phyloP scores from a whole-genome alignment of 192 early-diverging fungal species.

The Backusella morwellensis region DNA sequence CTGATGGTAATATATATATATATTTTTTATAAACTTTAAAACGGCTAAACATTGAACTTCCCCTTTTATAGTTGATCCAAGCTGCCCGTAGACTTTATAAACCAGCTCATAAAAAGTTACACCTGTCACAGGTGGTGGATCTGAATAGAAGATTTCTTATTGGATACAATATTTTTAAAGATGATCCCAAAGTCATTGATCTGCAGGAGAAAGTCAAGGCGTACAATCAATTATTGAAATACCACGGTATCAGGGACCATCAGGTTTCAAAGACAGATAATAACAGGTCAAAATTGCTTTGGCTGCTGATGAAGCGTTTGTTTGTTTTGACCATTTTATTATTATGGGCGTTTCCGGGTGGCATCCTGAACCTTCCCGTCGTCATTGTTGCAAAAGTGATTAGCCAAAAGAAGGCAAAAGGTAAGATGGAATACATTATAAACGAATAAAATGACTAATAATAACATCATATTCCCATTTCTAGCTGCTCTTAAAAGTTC shows the following conservation, averaged over 20 bases:
- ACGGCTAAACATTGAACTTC: neutral
- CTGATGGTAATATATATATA: conserved; percentile 60
- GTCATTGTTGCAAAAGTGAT: conserved; percentile 54
- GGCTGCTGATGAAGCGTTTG: conserved; percentile 67
- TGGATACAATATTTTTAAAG: conserved; percentile 80
- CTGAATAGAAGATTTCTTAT: conserved; percentile 86
- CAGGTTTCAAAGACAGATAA: conserved; percentile 86
- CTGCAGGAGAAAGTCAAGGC: conserved; percentile 70
- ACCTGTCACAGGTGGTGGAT: conserved; percentile 82
- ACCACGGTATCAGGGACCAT: conserved; percentile 94
- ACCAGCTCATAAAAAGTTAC: conserved; percentile 81
- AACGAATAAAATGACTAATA: neutral
- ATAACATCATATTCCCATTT: neutral
- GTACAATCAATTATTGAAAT: conserved; percentile 87
- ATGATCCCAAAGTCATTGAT: conserved; percentile 81
- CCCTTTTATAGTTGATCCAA: conserved; percentile 70
- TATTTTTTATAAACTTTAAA: neutral
- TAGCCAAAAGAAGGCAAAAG: conserved; percentile 52
- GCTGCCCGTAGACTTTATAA: conserved; percentile 90
- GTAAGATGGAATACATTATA: conserved; percentile 12
- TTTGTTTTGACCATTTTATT: conserved; percentile 71
- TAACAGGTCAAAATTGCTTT: conserved; percentile 61
- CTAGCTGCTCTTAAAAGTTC: conserved; percentile 82
- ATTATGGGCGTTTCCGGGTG: conserved; percentile 79
- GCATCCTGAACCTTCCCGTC: conserved; percentile 54